Base-by-base conservation (phyloP, 2,329 filamentous ascomycete genomes). In the Trichoderma sp. region DNA sequence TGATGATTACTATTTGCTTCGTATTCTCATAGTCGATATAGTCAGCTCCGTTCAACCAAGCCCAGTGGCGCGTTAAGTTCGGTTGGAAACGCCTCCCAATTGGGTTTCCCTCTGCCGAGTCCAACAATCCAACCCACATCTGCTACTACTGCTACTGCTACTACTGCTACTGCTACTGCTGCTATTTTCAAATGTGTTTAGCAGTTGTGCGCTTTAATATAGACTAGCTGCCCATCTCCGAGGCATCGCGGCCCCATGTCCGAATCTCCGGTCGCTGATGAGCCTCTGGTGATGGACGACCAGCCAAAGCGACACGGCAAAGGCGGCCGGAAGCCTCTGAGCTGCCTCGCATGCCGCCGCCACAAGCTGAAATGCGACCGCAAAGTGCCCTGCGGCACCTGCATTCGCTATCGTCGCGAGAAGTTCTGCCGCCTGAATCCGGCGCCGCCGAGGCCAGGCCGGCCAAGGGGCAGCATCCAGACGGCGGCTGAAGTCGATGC, bases 351-450 rank as follows among this genome's bases (percentile, higher is more conserved):
- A 13, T 79, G 77, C 69, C 72, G 77, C 43, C 71, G 74, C 53
- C 77, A 78, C 61, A 78, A 78, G 69, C 71, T 78, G 10, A 75
- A 74, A 67, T 78, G 77, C 70, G 76, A 78, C 65, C 74, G 77
- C 35, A 72, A 71, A n/a, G 72, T 78, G 5, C 77, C 77, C 4
- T 78, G 77, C 60, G 70, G 77, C 14, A 77, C 73, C 6, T 78
- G 77, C 59, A 72, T 70, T 24, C 76, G 76, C 58, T 78, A 77
- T 47, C 72, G 72, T 7, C 73, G 77, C n/a, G 74, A 77, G 53
- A 72, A 74, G n/a, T 72, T 74, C 58, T 78, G 77, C 68, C 73
- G 74, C 56, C 73, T 73, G 47, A 73, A 78, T 69, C 77, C 77
- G 1, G 72, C 72, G 7, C 66, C 72, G 35, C 58, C 63, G 52